Base-by-base conservation (phyloP, 2,329 filamentous ascomycete species). In the Fusarium dlaminii region DNA sequence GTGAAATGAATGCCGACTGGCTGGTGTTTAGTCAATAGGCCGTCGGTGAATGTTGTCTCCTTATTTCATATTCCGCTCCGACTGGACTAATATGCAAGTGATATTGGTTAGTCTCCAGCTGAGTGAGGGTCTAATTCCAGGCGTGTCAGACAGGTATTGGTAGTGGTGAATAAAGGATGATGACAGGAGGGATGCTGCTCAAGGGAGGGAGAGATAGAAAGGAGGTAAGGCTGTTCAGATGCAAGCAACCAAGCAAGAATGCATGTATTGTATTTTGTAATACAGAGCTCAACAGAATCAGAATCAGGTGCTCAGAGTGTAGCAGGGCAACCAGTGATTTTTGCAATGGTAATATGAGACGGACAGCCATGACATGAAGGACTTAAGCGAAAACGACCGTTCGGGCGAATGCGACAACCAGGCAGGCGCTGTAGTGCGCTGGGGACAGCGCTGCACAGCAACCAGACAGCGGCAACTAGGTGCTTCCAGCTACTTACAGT, bases 61-160 rank as follows among this genome's bases (percentile, higher is more conserved):
- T 56, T 63, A 61, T 63, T 55, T 63, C 65, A 32, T 49, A 55
- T 68, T 46, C 64, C 32, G 30, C 42, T 55, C 59, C 45, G 22
- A 34, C 48, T 59, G 42, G 71, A 59, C 58, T 67, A 74, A 62
- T 36, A 68, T 65, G 54, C 63, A 37, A 55, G 70, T 22, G 30
- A 67, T 65, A 45, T 64, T 68, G 63, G 57, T 71, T 68, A 56
- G 71, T 67, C 61, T 66, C 43, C 55, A 62, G 64, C 55, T 61
- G 66, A 68, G 66, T 68, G 70, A 64, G 65, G 70, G 61, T 73
- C 60, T 45, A 46, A 43, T 56, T 51, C 61, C 43, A 48, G 70
- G 70, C 68, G 63, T 74, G 71, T 74, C 71, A 64, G 67, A 69
- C 57, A 55, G 52, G 57, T 72, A 63, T 42, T 48, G 30, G 59